Conservation (phyloP, 768 basidiomycete genomes). For the Amanita pseudoporphyria region DNA sequence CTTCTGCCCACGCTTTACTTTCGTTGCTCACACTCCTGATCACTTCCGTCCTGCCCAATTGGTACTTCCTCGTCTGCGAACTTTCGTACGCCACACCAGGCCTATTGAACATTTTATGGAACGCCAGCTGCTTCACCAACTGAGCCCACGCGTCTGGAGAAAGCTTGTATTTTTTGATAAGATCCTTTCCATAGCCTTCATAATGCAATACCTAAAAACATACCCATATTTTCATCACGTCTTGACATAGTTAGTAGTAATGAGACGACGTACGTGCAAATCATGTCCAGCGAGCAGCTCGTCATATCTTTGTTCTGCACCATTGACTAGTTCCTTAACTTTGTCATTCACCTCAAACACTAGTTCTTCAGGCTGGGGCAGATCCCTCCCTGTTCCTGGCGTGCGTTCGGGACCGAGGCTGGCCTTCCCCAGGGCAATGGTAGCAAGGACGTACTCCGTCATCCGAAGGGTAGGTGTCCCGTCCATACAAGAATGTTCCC, state of each 20-base stretch:
- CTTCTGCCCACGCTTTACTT: slow-evolving; percentile 76
- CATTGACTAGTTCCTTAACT: slow-evolving; percentile 40
- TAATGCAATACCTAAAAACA: slow-evolving; percentile 61
- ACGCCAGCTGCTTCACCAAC: slow-evolving; percentile 93
- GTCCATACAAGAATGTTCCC: slow-evolving; percentile 85
- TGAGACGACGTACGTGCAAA: slow-evolving; percentile 43
- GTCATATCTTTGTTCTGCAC: slow-evolving; percentile 62
- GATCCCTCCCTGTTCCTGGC: slow-evolving; percentile 22
- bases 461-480: slow-evolving; percentile 91
- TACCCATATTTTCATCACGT: not conserved
- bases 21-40: slow-evolving; percentile 81
- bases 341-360: slow-evolving; percentile 55
- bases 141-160: slow-evolving; percentile 96
- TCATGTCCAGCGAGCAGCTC: slow-evolving; percentile 71
- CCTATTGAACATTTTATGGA: slow-evolving; percentile 71
- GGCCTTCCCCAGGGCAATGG: slow-evolving; percentile 61
- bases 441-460: slow-evolving; percentile 88
- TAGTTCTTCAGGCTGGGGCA: slow-evolving; percentile 58
- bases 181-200: slow-evolving; percentile 79
- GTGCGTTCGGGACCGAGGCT: slow-evolving; percentile 53
- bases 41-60: slow-evolving; percentile 89
- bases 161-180: slow-evolving; percentile 72
- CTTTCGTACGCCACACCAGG: slow-evolving; percentile 88
- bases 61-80: slow-evolving; percentile 88
- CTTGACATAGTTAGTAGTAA: not conserved